Evolutionary conservation across 1,284 basidiomycete species (phyloP), one percentile per base, ranked within the genome.

Genomic region (Ustilago loliicola): DNA sequence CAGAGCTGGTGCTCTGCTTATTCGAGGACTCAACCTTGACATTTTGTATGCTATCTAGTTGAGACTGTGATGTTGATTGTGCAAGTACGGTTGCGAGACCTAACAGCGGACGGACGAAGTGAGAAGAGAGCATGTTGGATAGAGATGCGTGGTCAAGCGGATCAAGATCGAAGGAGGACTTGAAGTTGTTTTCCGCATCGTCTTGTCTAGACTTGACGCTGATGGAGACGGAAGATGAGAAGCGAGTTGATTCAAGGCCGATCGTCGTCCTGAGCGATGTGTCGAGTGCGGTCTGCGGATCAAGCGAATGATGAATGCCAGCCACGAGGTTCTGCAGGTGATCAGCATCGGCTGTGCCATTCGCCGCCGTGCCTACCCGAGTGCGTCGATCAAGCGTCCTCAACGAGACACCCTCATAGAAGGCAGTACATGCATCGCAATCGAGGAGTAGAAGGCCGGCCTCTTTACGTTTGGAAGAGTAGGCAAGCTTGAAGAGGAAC

Each of bases 141-240:
- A 45, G 17, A 19, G 71, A 40, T 8, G 71, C 52, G 19, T 68
- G 71, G 29, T 66, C 62, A 15, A 74, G 60, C 13, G 63, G 62
- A 36, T 74, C 72, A 9, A 74, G 66, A 42, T 74, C 72, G 42
- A 74, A 74, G 1, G 72, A 62, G 1, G 60, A 60, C 32, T 63
- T 74, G 60, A 74, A 54, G n/a, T 47, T 29, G 11, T 15, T 17
- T 1, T 45, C 42, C 6, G 34, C 8, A 9, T 40, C 56, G 19
- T 53, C 13, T 19, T 63, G 47, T 1, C 34, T 42, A 1, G 59
- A 34, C 25, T 51, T 63, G 56, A 59, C 21, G 25, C 42, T 62
- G 53, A 74, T 70, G 59, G 66, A 69, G 2, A 74, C 36, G 0
- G 66, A 69, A 4, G 58, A 65, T 0, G 72, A 70, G 56, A 74